Evolutionary conservation across 2,329 filamentous ascomycete genomes (phyloP).

Genomic region (Hortaea sp.): DNA sequence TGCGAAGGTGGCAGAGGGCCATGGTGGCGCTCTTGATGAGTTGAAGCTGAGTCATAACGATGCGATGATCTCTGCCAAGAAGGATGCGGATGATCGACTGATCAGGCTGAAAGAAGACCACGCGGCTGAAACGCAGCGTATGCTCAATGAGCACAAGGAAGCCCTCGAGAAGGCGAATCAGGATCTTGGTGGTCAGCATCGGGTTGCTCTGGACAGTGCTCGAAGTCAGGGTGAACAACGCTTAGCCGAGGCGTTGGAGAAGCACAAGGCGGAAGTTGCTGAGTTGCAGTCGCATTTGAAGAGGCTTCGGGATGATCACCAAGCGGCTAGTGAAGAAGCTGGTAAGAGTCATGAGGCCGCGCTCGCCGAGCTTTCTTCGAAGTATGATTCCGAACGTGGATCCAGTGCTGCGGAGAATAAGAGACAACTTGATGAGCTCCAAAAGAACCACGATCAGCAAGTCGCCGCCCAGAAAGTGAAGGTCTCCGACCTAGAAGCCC

Average conservation of each 20-base stretch:
- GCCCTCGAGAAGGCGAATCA: background rate
- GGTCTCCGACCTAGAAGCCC: background rate
- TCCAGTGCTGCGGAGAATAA: background rate
- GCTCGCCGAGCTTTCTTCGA: background rate
- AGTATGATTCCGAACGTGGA: background rate
- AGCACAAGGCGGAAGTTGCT: constrained; percentile 4
- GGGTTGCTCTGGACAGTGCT: background rate
- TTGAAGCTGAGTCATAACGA: constrained; percentile 2
- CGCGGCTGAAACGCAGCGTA: background rate
- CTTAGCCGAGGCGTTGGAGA: background rate
- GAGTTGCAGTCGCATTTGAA: background rate
- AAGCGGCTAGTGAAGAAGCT: background rate
- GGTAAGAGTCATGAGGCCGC: background rate
- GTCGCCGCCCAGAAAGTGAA: background rate
- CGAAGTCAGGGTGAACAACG: background rate
- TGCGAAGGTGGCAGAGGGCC: background rate
- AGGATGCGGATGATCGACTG: background rate
- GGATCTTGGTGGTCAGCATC: background rate
- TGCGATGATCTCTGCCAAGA: background rate
- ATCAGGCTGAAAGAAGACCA: constrained; percentile 1
- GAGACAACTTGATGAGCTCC: background rate
- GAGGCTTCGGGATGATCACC: constrained; percentile 2
- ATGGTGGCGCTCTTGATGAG: constrained; percentile 1
- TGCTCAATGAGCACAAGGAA: background rate
- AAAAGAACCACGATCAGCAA: background rate